Percentiles rank a stretch among this genome's conserved stretches.
Evolutionary conservation across 768 basidiomycete genomes (phyloP).

Genomic region (Sporobolomyces pararoseus): DNA sequence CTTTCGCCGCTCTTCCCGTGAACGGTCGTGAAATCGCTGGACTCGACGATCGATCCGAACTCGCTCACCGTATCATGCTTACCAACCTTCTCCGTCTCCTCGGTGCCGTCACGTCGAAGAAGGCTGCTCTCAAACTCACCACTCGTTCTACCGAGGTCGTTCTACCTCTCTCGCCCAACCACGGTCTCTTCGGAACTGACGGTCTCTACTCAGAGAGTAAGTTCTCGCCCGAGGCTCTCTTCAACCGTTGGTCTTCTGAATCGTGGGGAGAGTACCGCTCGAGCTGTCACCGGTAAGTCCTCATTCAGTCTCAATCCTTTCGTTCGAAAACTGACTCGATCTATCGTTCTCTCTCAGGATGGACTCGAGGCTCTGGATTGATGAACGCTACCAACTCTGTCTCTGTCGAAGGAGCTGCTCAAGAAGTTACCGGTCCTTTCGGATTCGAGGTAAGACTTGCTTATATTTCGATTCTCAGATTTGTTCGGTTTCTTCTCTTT

Average conservation of each 20-base stretch:
- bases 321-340: background rate
- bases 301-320: constrained; percentile 17
- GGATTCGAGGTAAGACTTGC: no score
- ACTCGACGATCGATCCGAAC: constrained; percentile 92
- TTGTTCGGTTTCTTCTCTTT: no score
- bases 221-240: constrained; percentile 93
- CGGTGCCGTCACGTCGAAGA: constrained; percentile 96
- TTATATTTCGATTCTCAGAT: no score
- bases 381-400: constrained; percentile 95
- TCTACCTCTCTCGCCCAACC: constrained; percentile 94
- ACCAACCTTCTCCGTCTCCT: constrained; percentile 93
- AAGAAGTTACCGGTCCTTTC: no score
- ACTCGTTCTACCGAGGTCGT: constrained; percentile 98
- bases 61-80: constrained; percentile 98
- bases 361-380: constrained; percentile 96
- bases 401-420: no score
- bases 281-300: constrained; percentile 86
- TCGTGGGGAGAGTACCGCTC: constrained; percentile 99
- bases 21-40: constrained; percentile 98
- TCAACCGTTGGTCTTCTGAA: constrained; percentile 96
- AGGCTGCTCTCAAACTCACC: constrained; percentile 91
- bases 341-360: constrained; percentile 55
- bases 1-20: constrained; percentile 97
- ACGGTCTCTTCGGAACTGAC: constrained; percentile 95
- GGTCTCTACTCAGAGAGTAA: constrained; percentile 98